Evolutionary conservation across 1,284 basidiomycete genomes (phyloP).

Genomic region (Phylloporus sp.): DNA sequence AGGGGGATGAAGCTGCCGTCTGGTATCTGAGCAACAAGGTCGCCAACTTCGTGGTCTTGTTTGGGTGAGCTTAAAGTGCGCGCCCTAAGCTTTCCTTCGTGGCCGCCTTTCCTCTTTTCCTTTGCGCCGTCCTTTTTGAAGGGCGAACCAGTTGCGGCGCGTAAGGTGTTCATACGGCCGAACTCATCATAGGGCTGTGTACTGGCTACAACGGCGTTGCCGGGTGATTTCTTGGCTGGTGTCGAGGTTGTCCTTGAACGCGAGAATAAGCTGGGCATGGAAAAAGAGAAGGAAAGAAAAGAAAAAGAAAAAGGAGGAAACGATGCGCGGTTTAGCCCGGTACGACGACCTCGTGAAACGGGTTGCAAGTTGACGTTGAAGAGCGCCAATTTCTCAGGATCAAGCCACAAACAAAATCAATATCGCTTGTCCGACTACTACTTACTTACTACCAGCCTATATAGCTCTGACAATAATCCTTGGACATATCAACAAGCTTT

Average conservation of each 20-base stretch:
- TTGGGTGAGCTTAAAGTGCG: constrained; percentile 45
- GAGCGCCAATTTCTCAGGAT: constrained; percentile 31
- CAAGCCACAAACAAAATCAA: constrained; percentile 1
- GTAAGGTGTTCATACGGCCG: constrained; percentile 57
- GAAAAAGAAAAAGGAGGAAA: background rate
- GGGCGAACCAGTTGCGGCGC: constrained; percentile 32
- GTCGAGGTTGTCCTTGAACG: constrained; percentile 58
- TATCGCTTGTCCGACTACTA: background rate
- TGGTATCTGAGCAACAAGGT: constrained; percentile 48
- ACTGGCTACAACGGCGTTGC: constrained; percentile 15
- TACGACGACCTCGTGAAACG: constrained; percentile 23
- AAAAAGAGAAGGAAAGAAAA: constrained; percentile 19
- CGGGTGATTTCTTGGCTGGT: constrained; percentile 40
- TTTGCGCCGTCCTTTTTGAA: constrained; percentile 48
- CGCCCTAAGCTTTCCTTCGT: constrained; percentile 43
- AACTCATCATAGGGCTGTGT: constrained; percentile 60
- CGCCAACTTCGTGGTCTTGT: constrained; percentile 36
- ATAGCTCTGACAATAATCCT: background rate
- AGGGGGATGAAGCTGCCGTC: constrained; percentile 68
- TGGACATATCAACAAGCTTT: too few species aligned
- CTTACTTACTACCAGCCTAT: background rate
- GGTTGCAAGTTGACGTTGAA: constrained; percentile 6
- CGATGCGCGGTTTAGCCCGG: constrained; percentile 11
- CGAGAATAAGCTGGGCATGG: constrained; percentile 63
- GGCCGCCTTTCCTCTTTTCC: constrained; percentile 57